Conservation (phyloP, 1,284 basidiomycete genomes). For the Moesziomyces sp. region DNA sequence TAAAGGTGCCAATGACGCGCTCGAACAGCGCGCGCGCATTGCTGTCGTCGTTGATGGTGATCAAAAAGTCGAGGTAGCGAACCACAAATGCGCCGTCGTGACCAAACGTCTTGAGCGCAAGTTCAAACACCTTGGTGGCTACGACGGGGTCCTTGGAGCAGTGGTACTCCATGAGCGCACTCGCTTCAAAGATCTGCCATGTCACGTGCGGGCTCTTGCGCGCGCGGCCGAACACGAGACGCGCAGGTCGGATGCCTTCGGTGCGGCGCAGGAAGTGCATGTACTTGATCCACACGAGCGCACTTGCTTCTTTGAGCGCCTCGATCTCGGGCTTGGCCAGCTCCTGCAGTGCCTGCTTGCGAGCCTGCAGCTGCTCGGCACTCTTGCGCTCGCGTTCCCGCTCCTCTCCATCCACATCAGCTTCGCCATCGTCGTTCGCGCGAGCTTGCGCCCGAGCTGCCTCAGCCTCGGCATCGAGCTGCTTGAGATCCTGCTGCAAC, state of each 20-base stretch:
- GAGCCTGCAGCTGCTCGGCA: conserved; percentile 67
- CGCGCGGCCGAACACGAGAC: conserved; percentile 84
- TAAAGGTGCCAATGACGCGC: conserved; percentile 81
- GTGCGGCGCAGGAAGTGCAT: conserved; percentile 90
- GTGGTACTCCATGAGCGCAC: conserved; percentile 95
- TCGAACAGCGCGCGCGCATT: conserved; percentile 97
- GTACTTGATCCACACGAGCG: conserved; percentile 79
- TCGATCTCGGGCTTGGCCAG: conserved; percentile 70
- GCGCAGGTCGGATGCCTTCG: conserved; percentile 82
- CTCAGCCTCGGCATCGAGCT: conserved; percentile 66
- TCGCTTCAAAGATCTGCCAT: conserved; percentile 90
- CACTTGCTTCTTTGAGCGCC: conserved; percentile 70
- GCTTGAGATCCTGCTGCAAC: conserved; percentile 71
- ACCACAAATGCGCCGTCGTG: conserved; percentile 82
- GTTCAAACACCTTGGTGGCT: conserved; percentile 91
- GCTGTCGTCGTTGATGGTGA: conserved; percentile 93
- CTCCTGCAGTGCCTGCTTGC: conserved; percentile 64
- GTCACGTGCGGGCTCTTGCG: conserved; percentile 84
- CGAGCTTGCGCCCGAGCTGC: conserved; percentile 42
- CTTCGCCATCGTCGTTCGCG: conserved; percentile 67
- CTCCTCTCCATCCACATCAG: conserved; percentile 68
- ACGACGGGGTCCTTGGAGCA: conserved; percentile 86
- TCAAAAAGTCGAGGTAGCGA: conserved; percentile 89
- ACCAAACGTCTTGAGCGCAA: conserved; percentile 86
- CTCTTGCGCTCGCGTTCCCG: conserved; percentile 74